Base-by-base conservation (phyloP, 208 protist species). In the Naegleria fowleri region DNA sequence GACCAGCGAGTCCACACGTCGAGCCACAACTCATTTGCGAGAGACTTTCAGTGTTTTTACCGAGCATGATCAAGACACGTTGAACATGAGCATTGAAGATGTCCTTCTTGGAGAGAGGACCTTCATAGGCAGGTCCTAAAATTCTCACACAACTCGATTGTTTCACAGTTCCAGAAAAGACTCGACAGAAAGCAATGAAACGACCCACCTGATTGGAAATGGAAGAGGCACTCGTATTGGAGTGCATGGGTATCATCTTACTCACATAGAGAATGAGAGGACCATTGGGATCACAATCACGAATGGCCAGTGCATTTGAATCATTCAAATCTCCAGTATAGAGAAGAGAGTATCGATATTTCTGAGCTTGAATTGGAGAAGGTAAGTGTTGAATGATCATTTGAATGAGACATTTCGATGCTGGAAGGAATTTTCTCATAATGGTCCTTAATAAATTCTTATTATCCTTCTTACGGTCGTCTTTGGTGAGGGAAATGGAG, bases 191-290 rank as follows among this genome's bases (percentile, higher is more conserved):
- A 87, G 98, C 98, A 93, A 91, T 98, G 98, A 98, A 99, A 93
- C 98, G 96, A 95, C 98, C 97, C 1, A 95, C 94, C 1, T 16
- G 1, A 86, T 36, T 36, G 5, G 43, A 48, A 48, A 48, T 48
- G 43, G 43, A 96, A 96, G 48, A 52, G 6, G 79, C 79, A 40
- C 92, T 97, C 97, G 95, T 99, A 98, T 48, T 48, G 43, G 43
- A 48, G 79, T 95, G 93, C 40, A 98, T 98, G 76, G 99, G 99
- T 90, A 99, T 97, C 98, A 99, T 99, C 98, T 99, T 99, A 93
- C 97, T 99, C 91, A 99, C 96, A 96, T 99, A 99, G 93, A 99
- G 93, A 94, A 99, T 98, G 29, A 99, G 94, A 48, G 98, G 98
- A 52, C 97, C 98, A 6, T 97, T 95, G 51, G 96, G 96, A 94